Evolutionary conservation across 148 eudicot genomes (phyloP).

Genomic region (Salicornia ramosissima): DNA sequence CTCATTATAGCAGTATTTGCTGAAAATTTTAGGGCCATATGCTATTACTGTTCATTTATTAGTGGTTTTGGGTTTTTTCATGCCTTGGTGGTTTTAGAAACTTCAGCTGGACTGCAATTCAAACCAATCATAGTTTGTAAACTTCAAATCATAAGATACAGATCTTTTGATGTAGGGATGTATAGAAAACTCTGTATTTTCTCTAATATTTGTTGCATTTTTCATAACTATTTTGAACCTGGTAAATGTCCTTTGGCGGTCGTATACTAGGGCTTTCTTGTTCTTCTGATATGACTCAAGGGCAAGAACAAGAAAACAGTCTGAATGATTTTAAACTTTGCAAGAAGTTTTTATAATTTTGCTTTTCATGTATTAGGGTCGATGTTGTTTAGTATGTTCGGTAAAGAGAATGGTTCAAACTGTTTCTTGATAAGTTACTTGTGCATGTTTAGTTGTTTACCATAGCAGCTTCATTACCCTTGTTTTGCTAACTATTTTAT

Average conservation of each 20-base stretch:
- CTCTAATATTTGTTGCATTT: conserved; percentile 6
- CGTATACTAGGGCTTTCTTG: conserved; percentile 28
- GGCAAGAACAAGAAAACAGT: not conserved
- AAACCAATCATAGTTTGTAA: not conserved
- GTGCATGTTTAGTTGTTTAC: not conserved
- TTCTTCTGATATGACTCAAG: conserved; percentile 9
- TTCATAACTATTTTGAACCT: not conserved
- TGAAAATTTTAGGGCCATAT: conserved; percentile 1
- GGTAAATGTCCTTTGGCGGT: conserved; percentile 8
- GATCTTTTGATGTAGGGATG: not conserved
- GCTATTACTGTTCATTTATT: conserved; percentile 10
- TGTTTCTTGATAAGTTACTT: not conserved
- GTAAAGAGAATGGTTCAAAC: not conserved
- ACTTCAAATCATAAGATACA: conserved; percentile 2
- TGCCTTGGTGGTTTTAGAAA: conserved; percentile 5
- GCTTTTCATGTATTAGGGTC: not conserved
- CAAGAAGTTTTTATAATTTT: not conserved
- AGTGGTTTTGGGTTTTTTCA: conserved; percentile 1
- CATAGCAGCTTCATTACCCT: not conserved
- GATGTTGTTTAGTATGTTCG: not conserved
- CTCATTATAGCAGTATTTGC: conserved; percentile 11
- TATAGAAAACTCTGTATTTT: conserved; percentile 27
- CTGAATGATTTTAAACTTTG: not conserved
- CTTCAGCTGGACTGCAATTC: conserved; percentile 1
- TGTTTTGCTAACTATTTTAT: conserved; percentile 1